phyloP scores from a whole-genome alignment of 2,329 filamentous ascomycete species.

The Xenoacremonium recifei region DNA sequence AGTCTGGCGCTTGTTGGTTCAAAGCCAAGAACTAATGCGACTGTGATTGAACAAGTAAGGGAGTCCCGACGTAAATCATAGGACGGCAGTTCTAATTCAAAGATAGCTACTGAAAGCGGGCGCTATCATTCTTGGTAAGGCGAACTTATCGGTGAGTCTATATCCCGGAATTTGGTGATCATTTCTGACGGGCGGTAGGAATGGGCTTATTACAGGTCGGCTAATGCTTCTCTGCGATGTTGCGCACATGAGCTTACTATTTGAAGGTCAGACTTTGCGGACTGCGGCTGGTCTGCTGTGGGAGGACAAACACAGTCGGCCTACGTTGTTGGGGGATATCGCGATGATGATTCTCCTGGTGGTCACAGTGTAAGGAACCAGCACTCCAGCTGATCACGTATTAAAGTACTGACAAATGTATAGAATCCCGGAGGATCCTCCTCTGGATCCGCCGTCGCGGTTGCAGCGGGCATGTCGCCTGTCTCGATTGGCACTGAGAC shows the following conservation, averaged over 20 bases:
- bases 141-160: conserved; percentile 9
- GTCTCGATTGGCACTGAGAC: conserved; percentile 59
- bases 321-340: conserved; percentile 7
- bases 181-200: neutral
- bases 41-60: conserved; percentile 7
- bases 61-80: neutral
- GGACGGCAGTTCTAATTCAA: neutral
- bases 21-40: conserved; percentile 9
- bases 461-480: conserved; percentile 50
- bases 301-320: conserved; percentile 13
- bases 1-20: conserved; percentile 12
- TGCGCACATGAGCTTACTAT: neutral
- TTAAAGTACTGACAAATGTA: neutral
- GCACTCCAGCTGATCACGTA: neutral
- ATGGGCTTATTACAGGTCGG: neutral
- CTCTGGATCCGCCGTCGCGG: conserved; percentile 53
- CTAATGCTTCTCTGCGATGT: neutral
- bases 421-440: conserved; percentile 49
- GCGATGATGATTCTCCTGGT: conserved; percentile 2
- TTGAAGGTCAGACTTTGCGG: neutral
- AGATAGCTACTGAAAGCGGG: conserved; percentile 3
- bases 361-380: conserved; percentile 13
- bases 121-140: conserved; percentile 13
- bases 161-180: too few species aligned
- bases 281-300: conserved; percentile 12